Evolutionary conservation across 495 filamentous ascomycete species (phyloP).

Genomic region (Astrothelium subdiscretum): DNA sequence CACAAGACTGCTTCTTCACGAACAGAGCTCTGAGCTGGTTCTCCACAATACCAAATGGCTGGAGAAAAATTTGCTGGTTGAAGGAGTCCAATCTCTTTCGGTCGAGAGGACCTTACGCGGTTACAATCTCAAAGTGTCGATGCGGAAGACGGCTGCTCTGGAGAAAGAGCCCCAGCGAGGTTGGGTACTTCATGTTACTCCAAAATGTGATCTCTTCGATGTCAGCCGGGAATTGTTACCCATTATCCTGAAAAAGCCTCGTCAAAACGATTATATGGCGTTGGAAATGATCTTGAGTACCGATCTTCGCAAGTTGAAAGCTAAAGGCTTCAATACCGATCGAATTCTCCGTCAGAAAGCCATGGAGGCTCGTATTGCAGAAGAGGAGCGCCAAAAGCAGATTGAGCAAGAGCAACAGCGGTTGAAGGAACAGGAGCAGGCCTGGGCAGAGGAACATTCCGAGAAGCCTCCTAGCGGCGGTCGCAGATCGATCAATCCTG

Average conservation of each 20-base stretch:
- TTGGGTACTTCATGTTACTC: slow-evolving; percentile 47
- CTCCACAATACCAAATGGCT: slow-evolving; percentile 81
- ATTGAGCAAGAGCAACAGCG: slow-evolving; percentile 60
- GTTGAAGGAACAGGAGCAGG: slow-evolving; percentile 40
- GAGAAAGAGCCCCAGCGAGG: slow-evolving; percentile 37
- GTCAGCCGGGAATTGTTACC: slow-evolving; percentile 74
- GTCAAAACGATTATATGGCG: slow-evolving; percentile 71
- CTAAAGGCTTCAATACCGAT: slow-evolving; percentile 87
- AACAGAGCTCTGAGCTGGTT: slow-evolving; percentile 53
- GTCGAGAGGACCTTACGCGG: slow-evolving; percentile 62
- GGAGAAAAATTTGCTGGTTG: slow-evolving; percentile 71
- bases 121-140: slow-evolving; percentile 50
- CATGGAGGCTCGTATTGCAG: slow-evolving; percentile 71
- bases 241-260: slow-evolving; percentile 68
- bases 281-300: slow-evolving; percentile 78
- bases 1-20: slow-evolving; percentile 75
- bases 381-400: slow-evolving; percentile 65
- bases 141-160: slow-evolving; percentile 58
- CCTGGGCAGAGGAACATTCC: not conserved
- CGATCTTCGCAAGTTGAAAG: slow-evolving; percentile 64
- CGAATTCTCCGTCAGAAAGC: slow-evolving; percentile 77
- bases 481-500: slow-evolving; percentile 38
- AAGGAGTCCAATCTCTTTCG: slow-evolving; percentile 60
- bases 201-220: slow-evolving; percentile 68
- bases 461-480: slow-evolving; percentile 15